A percentile compares a stretch with the other conserved stretches of the same genome.
Evolutionary conservation across 441 rosid species (phyloP).

Genomic region (Croton laevigatus): DNA sequence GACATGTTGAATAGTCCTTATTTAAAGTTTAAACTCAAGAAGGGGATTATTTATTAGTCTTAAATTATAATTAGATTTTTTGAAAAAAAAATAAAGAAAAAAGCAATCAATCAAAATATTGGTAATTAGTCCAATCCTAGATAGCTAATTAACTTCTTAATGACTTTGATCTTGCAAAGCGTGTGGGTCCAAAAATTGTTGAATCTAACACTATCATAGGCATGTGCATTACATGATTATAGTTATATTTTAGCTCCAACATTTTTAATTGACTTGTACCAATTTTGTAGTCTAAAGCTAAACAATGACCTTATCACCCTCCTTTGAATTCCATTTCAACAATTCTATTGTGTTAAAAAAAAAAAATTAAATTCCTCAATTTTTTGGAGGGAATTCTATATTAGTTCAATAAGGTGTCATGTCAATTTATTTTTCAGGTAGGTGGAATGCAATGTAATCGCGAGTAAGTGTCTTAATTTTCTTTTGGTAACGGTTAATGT

Average conservation of each 20-base stretch:
- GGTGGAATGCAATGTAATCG: too few relatives aligned
- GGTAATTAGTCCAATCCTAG: not conserved
- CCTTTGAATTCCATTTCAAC: slow-evolving; percentile 28
- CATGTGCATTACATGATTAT: slow-evolving; percentile 37
- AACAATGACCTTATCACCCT: slow-evolving; percentile 21
- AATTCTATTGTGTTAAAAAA: not conserved
- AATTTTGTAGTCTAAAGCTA: slow-evolving; percentile 12
- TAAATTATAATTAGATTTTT: too few relatives aligned
- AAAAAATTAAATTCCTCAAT: too few relatives aligned
- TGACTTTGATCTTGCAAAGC: slow-evolving; percentile 21
- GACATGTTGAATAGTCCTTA: not conserved
- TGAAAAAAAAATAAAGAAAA: too few relatives aligned
- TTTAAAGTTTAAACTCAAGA: not conserved
- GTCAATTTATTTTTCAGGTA: too few relatives aligned
- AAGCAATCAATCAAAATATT: too few relatives aligned
- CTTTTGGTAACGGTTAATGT: too few relatives aligned
- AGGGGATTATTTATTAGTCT: not conserved
- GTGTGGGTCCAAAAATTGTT: slow-evolving; percentile 37
- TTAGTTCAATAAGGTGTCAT: too few relatives aligned
- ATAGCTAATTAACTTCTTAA: not conserved
- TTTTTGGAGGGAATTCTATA: too few relatives aligned
- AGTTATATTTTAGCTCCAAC: slow-evolving; percentile 7
- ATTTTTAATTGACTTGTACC: slow-evolving; percentile 26
- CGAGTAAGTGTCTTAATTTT: too few relatives aligned
- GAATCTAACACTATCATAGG: slow-evolving; percentile 23